phyloP scores from a whole-genome alignment of 176 grass and related monocot species.

The Bolboschoenus planiculmis region DNA sequence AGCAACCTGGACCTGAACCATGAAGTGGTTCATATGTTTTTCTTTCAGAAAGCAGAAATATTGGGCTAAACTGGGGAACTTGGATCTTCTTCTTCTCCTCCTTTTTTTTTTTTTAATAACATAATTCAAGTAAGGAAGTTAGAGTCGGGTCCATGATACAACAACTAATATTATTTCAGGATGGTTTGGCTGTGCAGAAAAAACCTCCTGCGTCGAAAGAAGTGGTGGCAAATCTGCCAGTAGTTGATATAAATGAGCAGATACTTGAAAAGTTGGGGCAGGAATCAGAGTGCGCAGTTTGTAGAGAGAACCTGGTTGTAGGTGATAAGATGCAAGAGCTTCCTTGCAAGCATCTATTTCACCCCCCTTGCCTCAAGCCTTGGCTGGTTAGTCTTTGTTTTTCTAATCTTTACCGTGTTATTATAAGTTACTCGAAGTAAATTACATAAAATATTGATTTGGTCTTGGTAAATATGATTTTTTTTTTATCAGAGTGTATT shows the following conservation, averaged over 20 bases:
- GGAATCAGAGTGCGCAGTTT: constrained; percentile 88
- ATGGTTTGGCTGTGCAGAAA: constrained; percentile 33
- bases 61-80: not conserved
- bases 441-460: not conserved
- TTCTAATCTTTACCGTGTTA: no score
- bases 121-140: not conserved
- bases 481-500: not conserved
- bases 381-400: constrained; percentile 56
- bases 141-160: not conserved
- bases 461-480: not conserved
- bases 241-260: constrained; percentile 60
- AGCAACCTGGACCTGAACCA: not conserved
- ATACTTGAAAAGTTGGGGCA: constrained; percentile 54
- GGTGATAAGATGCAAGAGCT: constrained; percentile 95
- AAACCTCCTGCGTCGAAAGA: constrained; percentile 88
- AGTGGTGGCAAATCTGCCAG: constrained; percentile 76
- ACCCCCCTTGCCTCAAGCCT: constrained; percentile 82
- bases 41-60: not conserved
- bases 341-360: constrained; percentile 98
- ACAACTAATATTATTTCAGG: constrained; percentile 34
- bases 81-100: no score
- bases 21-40: not conserved
- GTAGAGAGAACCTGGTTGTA: constrained; percentile 72
- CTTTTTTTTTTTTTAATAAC: no score
- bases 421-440: no score